Conservation (phyloP, 2,329 filamentous ascomycete species). For the Hypomyces rosellus region DNA sequence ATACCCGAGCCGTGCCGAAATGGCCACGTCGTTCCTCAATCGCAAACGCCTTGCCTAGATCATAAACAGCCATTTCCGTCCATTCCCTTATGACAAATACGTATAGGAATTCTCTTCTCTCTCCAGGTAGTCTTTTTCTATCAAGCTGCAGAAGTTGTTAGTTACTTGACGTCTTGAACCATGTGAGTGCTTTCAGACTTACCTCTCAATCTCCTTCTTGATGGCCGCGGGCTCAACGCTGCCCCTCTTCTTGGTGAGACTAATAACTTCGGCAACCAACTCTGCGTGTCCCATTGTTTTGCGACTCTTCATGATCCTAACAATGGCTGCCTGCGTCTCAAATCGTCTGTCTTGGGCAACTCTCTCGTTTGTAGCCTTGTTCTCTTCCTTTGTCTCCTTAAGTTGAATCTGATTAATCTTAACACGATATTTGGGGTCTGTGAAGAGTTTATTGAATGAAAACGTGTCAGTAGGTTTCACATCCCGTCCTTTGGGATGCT, state of each 20-base stretch:
- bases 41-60: too few relatives aligned
- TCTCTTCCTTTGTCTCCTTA: slow-evolving; percentile 92
- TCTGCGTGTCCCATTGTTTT: slow-evolving; percentile 84
- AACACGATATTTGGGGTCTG: slow-evolving; percentile 76
- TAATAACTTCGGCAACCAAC: slow-evolving; percentile 86
- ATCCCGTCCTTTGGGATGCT: slow-evolving; percentile 79
- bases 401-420: slow-evolving; percentile 99
- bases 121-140: slow-evolving; percentile 92
- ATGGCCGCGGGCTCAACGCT: slow-evolving; percentile 82
- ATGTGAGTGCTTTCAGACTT: slow-evolving; percentile 30
- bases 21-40: too few relatives aligned
- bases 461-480: slow-evolving; percentile 77
- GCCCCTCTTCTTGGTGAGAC: slow-evolving; percentile 78
- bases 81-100: slow-evolving; percentile 56
- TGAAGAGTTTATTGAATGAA: slow-evolving; percentile 69
- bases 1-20: too few relatives aligned
- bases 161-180: not conserved
- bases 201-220: slow-evolving; percentile 96
- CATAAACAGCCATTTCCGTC: not conserved
- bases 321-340: slow-evolving; percentile 94
- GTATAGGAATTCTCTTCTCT: slow-evolving; percentile 64
- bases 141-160: slow-evolving; percentile 51
- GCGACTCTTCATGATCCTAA: slow-evolving; percentile 91
- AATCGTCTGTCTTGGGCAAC: slow-evolving; percentile 87
- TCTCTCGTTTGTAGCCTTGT: slow-evolving; percentile 85